Conservation (phyloP, 2,329 filamentous ascomycete species). For the Apiospora aurea region DNA sequence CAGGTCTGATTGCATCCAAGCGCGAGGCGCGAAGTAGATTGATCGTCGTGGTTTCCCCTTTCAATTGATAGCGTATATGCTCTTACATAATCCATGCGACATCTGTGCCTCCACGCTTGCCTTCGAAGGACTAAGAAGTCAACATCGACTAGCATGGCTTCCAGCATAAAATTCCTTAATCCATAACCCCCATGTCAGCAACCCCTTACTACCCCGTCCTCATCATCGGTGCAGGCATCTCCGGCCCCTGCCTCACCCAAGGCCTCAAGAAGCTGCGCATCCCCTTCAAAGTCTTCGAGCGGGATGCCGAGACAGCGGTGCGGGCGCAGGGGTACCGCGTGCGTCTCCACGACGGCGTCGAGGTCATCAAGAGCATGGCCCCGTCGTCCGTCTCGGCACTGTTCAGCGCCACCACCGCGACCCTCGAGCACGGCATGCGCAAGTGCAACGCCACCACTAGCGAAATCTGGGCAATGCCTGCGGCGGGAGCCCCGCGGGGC, state of each 20-base stretch:
- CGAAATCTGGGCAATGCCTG: not conserved
- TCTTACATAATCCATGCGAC: not conserved
- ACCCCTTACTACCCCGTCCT: slow-evolving; percentile 34
- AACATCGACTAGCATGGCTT: not conserved
- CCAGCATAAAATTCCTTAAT: too few species aligned
- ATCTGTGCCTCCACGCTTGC: not conserved
- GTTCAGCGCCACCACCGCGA: slow-evolving; percentile 31
- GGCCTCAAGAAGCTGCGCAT: slow-evolving; percentile 43
- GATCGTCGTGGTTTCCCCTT: not conserved
- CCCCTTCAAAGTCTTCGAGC: slow-evolving; percentile 46
- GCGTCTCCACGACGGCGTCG: slow-evolving; percentile 37
- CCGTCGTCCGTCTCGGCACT: slow-evolving; percentile 29
- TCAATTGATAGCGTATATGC: not conserved
- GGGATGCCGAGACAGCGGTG: slow-evolving; percentile 39
- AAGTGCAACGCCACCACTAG: slow-evolving; percentile 28
- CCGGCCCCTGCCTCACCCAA: slow-evolving; percentile 45
- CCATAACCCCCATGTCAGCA: not conserved
- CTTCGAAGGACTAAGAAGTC: not conserved
- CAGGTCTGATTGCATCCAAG: not conserved
- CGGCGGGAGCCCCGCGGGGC: not conserved
- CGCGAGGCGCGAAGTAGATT: not conserved
- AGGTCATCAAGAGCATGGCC: slow-evolving; percentile 30
- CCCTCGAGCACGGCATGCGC: slow-evolving; percentile 23
- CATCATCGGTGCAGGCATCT: slow-evolving; percentile 46
- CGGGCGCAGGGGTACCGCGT: slow-evolving; percentile 48